phyloP scores from a whole-genome alignment of 768 basidiomycete species.

The Lentinula raphanica region DNA sequence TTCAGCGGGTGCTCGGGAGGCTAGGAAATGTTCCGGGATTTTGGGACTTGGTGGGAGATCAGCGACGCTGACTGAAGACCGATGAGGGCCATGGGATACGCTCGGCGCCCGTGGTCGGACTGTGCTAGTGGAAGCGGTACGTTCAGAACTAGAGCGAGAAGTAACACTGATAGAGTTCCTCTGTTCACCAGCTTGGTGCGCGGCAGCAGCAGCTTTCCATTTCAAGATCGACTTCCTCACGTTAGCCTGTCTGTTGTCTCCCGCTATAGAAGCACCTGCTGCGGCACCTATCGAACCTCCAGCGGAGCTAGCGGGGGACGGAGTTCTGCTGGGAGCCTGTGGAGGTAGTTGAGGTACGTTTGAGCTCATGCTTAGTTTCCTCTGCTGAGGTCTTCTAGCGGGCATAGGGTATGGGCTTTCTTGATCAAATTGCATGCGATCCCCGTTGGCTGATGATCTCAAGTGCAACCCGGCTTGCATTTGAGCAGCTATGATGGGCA shows the following conservation, averaged over 20 bases:
- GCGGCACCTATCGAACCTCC: neutral
- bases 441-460: constrained; percentile 19
- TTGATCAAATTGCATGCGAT: constrained; percentile 65
- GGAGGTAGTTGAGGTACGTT: neutral
- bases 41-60: constrained; percentile 63
- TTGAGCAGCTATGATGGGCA: constrained; percentile 37
- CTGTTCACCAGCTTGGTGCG: neutral
- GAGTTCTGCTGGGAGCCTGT: constrained; percentile 4
- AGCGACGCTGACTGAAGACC: constrained; percentile 22
- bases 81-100: constrained; percentile 35
- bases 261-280: constrained; percentile 6
- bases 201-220: constrained; percentile 12
- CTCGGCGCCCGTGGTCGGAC: constrained; percentile 44
- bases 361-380: constrained; percentile 2
- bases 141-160: neutral
- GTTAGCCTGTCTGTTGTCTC: constrained; percentile 2
- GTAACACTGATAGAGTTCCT: neutral
- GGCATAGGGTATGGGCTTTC: constrained; percentile 64
- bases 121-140: constrained; percentile 16
- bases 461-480: constrained; percentile 23
- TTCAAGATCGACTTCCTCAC: constrained; percentile 14
- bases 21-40: constrained; percentile 47
- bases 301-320: constrained; percentile 1
- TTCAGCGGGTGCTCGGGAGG: constrained; percentile 15
- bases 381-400: constrained; percentile 13